Percentiles rank a stretch among this genome's conserved stretches.
Evolutionary conservation across 306 rosid genomes (phyloP).

Genomic region (Prunus davidiana): DNA sequence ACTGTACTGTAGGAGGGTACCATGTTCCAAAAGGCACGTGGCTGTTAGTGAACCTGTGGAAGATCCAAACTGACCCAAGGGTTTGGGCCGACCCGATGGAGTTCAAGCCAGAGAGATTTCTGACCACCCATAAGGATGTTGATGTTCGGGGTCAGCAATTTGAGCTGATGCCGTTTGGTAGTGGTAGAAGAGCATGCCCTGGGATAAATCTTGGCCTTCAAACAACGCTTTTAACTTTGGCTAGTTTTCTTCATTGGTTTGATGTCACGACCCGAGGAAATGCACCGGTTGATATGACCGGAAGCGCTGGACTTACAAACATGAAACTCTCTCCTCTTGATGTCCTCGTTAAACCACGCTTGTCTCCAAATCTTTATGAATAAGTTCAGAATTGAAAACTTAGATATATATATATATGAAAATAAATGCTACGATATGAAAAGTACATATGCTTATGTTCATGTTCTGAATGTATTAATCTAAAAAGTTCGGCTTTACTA

Average conservation of each 20-base stretch:
- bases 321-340: constrained; percentile 45
- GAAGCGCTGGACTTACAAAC: constrained; percentile 30
- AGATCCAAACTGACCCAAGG: constrained; percentile 49
- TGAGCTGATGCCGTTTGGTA: constrained; percentile 51
- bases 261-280: constrained; percentile 24
- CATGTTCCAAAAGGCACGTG: constrained; percentile 41
- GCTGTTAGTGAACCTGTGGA: constrained; percentile 43
- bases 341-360: constrained; percentile 47
- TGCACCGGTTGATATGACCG: constrained; percentile 46
- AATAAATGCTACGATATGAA: too few relatives aligned
- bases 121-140: constrained; percentile 37
- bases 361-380: constrained; percentile 22
- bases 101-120: constrained; percentile 57
- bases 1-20: constrained; percentile 42
- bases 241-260: constrained; percentile 49
- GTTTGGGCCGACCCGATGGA: constrained; percentile 46
- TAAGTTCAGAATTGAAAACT: not conserved
- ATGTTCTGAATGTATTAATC: not conserved
- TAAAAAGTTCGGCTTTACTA: too few relatives aligned
- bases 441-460: too few relatives aligned
- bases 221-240: constrained; percentile 34
- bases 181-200: constrained; percentile 61
- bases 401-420: too few relatives aligned
- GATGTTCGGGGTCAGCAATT: constrained; percentile 48
- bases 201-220: constrained; percentile 37